Percentiles rank a stretch among this genome's conserved stretches.
These are phyloP conservation scores for Mortierella sp. DNA, from an alignment of 371 early-diverging fungal genomes.

Conservation along the genomic window DNA sequence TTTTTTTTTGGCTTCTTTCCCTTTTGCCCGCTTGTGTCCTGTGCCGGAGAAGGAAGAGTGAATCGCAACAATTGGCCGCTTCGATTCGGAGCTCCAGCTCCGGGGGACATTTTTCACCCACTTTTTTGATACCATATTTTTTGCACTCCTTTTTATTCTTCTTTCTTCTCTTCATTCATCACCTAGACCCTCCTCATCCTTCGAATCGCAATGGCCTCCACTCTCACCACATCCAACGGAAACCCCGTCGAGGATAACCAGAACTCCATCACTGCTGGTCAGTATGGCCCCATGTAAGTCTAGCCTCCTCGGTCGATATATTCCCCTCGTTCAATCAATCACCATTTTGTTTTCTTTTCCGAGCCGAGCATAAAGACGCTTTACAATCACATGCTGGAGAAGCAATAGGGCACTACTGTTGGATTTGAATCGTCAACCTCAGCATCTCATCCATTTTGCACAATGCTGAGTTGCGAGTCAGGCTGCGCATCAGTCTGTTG, in stretches of 20 bases:
- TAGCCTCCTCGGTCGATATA: neutral
- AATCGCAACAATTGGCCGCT: no score
- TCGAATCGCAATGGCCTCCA: slow-evolving; percentile 54
- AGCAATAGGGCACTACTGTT: no score
- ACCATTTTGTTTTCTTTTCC: slow-evolving; percentile 1
- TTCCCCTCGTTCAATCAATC: neutral
- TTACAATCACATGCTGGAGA: no score
- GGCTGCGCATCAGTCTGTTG: no score
- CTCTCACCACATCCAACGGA: slow-evolving; percentile 54
- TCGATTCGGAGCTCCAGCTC: no score
- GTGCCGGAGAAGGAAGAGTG: no score
- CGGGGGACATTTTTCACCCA: neutral
- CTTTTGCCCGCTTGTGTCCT: no score
- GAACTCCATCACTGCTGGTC: slow-evolving; percentile 70
- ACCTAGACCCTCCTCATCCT: slow-evolving; percentile 6
- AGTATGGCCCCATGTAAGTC: slow-evolving; percentile 63
- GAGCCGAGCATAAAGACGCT: slow-evolving; percentile 33
- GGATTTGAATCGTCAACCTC: no score
- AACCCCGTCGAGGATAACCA: slow-evolving; percentile 72
- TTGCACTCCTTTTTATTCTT: neutral
- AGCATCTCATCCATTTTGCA: no score
- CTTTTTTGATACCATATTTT: neutral
- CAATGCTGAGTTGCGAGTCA: no score
- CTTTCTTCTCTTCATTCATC: slow-evolving; percentile 7
- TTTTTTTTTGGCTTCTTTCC: no score